Percentiles rank a stretch among this genome's conserved stretches.
These are phyloP conservation scores for Zygoascus biomembranicola DNA, from an alignment of 805 yeast species.

Conservation along the genomic window DNA sequence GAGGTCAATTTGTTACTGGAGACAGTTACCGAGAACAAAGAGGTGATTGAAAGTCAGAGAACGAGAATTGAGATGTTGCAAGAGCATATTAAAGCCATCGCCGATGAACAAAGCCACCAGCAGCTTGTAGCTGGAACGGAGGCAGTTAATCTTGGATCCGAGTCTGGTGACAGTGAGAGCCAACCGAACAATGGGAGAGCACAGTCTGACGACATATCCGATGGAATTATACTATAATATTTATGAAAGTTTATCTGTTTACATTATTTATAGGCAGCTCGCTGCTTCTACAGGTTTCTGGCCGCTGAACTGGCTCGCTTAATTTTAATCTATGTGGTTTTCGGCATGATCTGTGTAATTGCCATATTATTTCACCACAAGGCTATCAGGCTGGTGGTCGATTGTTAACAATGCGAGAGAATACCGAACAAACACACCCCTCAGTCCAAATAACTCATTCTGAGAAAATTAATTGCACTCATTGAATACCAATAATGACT, in stretches of 20 bases:
- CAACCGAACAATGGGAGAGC: neutral
- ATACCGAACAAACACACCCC: no score
- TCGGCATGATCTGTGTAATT: no score
- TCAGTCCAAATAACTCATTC: no score
- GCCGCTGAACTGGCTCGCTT: no score
- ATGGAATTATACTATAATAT: neutral
- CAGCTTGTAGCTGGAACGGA: neutral
- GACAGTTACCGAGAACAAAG: constrained; percentile 7
- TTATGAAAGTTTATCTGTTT: no score
- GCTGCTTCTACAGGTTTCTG: no score
- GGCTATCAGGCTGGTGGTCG: no score
- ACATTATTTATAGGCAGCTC: neutral
- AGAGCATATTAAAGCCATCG: constrained; percentile 2
- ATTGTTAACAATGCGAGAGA: no score
- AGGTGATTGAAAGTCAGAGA: constrained; percentile 3
- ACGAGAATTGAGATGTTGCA: constrained; percentile 3
- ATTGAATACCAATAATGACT: no score
- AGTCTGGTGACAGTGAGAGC: neutral
- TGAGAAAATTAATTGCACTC: no score
- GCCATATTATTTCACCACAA: no score
- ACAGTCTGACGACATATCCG: neutral
- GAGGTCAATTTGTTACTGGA: constrained; percentile 6
- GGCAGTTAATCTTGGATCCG: neutral
- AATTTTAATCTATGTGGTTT: no score
- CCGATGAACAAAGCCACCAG: neutral